Base-by-base conservation (phyloP, 305 asterid genomes). In the Ajuga reptans region DNA sequence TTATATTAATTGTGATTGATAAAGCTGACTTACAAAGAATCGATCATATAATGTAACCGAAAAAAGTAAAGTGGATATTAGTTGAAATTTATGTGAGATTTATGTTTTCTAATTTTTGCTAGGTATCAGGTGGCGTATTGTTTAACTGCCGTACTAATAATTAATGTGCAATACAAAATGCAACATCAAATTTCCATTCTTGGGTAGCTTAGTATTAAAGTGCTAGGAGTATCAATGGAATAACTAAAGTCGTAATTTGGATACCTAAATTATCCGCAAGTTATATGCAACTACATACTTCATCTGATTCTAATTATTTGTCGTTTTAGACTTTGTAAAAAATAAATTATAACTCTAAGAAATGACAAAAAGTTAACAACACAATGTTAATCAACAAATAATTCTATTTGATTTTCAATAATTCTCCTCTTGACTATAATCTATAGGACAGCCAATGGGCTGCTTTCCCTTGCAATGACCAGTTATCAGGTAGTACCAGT, bases 41-140 rank as follows among this genome's bases (percentile, higher is more conserved):
- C 42, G 56, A 54, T 60, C 60, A n/a, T n/a, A 42, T 41, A 24
- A 68, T 31, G 36, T 29, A 34, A 47, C 39, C 68, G n/a, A 16
- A 55, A 37, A 57, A 15, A 33, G 56, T 3, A 64, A 46, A 64
- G 3, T 57, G 47, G 47, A 11, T 11, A 15, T 68, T 14, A 34
- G 31, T 53, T 54, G 37, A 52, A 73, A 33, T 31, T 46, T 9
- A 14, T 18, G 41, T 5, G 56, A 15, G 4, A 50, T 49, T 51
- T 41, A 1, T 39, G 42, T 33, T 46, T 75, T 46, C 79, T 61
- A 34, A 56, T 41, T 68, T 61, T 18, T 41, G 65, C n/a, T 29
- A 9, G 3, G 31, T 1, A 11, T 14, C 5, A 43, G 79, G 76
- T 79, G 84, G 73, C 66, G 72, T 75, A 11, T 34, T 24, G n/a